Conservation (phyloP, 169 alveolate species). For the Sarcocystis neurona region DNA sequence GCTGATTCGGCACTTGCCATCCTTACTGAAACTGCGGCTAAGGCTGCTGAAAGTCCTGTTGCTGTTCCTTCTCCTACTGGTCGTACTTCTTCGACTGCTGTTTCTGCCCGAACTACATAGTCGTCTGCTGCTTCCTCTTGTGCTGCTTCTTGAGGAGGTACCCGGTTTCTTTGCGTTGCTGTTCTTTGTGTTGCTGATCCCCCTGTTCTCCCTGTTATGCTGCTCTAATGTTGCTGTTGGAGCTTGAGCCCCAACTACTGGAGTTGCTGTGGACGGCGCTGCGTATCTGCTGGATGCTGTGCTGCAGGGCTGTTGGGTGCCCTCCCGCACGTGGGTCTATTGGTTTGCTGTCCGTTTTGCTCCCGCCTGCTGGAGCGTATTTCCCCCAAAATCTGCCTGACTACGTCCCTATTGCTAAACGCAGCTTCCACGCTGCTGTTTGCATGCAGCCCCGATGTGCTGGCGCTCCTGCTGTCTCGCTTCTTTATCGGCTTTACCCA, state of each 20-base stretch:
- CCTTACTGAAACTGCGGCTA: too few species aligned
- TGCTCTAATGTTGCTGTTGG: background rate
- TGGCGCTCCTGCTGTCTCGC: constrained; percentile 14
- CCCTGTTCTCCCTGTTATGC: background rate
- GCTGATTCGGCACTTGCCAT: too few species aligned
- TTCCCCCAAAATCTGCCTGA: constrained; percentile 1
- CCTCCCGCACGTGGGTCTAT: constrained; percentile 41
- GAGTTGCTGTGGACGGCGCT: background rate
- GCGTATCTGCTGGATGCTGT: too few species aligned
- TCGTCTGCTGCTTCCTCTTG: too few species aligned
- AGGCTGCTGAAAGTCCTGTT: too few species aligned
- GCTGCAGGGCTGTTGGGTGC: constrained; percentile 53
- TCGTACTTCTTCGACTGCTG: too few species aligned
- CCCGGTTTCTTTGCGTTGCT: background rate
- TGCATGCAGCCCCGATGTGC: background rate
- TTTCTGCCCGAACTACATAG: too few species aligned
- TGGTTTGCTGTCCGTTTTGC: background rate
- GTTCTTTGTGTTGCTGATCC: background rate
- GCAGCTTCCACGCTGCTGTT: background rate
- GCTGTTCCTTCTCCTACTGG: too few species aligned
- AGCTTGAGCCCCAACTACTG: background rate
- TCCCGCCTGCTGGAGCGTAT: constrained; percentile 12
- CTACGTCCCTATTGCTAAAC: background rate
- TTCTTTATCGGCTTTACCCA: constrained; percentile 44
- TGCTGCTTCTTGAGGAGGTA: too few species aligned